Conservation (phyloP, 1,139 yeast species). For the Zygosaccharomyces sapae region DNA sequence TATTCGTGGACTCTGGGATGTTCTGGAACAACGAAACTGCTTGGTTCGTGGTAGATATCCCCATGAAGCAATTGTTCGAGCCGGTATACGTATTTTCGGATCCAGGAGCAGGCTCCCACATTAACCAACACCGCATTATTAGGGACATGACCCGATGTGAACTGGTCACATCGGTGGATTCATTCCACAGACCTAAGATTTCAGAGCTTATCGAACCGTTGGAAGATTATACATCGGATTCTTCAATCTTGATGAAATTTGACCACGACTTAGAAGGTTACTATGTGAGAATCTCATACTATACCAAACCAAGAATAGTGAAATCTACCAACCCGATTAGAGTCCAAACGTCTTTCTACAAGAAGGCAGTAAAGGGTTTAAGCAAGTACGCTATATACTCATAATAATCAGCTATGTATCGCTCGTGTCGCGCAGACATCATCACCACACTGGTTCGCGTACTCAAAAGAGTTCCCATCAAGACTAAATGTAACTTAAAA, state of each 20-base stretch:
- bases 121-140: constrained; percentile 17
- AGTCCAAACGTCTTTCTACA: neutral
- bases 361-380: neutral
- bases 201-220: constrained; percentile 24
- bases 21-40: constrained; percentile 23
- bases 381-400: neutral
- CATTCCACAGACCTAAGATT: constrained; percentile 25
- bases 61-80: constrained; percentile 19
- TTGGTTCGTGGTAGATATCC: constrained; percentile 32
- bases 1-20: constrained; percentile 28
- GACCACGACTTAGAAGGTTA: constrained; percentile 28
- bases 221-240: constrained; percentile 23
- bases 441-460: no score
- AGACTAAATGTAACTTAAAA: no score
- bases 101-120: constrained; percentile 15
- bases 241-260: constrained; percentile 20
- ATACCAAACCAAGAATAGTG: constrained; percentile 10
- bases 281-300: constrained; percentile 27
- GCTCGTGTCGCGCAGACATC: neutral
- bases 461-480: no score
- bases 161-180: constrained; percentile 25
- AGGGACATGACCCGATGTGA: constrained; percentile 21
- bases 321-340: neutral
- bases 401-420: neutral
- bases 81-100: constrained; percentile 24